These are phyloP conservation scores for Pneumocystis carinii DNA, from an alignment of 1,139 yeast species.

Conservation along the genomic window DNA sequence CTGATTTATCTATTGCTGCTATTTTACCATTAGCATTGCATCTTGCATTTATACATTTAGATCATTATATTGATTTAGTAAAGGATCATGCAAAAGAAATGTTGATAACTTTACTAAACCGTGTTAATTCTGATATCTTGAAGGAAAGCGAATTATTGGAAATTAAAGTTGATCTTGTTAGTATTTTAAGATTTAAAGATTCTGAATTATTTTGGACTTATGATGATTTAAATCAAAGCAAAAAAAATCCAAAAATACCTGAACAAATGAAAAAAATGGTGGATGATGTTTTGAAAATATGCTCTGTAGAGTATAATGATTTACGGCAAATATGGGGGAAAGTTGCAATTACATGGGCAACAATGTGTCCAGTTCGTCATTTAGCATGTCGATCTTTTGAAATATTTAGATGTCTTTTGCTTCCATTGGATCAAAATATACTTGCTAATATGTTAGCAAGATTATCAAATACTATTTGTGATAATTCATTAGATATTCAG, in stretches of 20 bases:
- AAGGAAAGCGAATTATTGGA: slow-evolving; percentile 32
- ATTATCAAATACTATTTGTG: slow-evolving; percentile 82
- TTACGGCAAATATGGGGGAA: slow-evolving; percentile 75
- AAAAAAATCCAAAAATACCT: slow-evolving; percentile 75
- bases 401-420: slow-evolving; percentile 64
- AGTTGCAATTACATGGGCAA: slow-evolving; percentile 81
- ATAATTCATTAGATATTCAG: slow-evolving; percentile 75
- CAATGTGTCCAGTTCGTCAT: slow-evolving; percentile 93
- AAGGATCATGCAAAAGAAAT: slow-evolving; percentile 74
- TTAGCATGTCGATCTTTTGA: slow-evolving; percentile 95
- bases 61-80: slow-evolving; percentile 70
- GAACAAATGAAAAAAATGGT: slow-evolving; percentile 71
- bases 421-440: slow-evolving; percentile 74
- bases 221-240: slow-evolving; percentile 67
- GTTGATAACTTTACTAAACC: slow-evolving; percentile 56
- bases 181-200: slow-evolving; percentile 30
- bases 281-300: slow-evolving; percentile 45
- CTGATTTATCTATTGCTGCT: slow-evolving; percentile 35
- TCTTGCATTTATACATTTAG: slow-evolving; percentile 61
- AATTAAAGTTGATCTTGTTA: slow-evolving; percentile 39
- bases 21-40: slow-evolving; percentile 71
- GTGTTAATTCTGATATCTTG: slow-evolving; percentile 30
- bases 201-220: slow-evolving; percentile 58
- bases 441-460: slow-evolving; percentile 87
- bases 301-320: slow-evolving; percentile 32